A percentile compares a stretch with the other conserved stretches of the same genome.
Evolutionary conservation across 2,329 filamentous ascomycete genomes (phyloP).

Genomic region (Paracamarosporium sp.): DNA sequence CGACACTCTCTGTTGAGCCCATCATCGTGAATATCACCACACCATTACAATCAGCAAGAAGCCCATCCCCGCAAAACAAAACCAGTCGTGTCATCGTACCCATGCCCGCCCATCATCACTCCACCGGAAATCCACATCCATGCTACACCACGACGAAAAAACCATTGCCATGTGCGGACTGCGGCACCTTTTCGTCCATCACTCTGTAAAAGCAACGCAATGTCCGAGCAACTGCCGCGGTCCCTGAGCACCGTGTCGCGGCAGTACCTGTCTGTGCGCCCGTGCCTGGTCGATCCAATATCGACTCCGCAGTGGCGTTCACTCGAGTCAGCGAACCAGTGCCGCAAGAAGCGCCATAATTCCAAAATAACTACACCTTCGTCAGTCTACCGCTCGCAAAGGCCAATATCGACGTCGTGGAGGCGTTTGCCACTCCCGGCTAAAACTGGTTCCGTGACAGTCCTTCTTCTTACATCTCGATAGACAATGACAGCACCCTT

Average conservation of each 20-base stretch:
- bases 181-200: too few relatives aligned
- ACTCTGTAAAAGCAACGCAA: too few relatives aligned
- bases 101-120: neutral
- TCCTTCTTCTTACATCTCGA: neutral
- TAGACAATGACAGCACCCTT: neutral
- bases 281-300: conserved; percentile 18
- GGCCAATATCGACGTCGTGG: neutral
- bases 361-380: conserved; percentile 47
- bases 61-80: conserved; percentile 4
- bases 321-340: conserved; percentile 38
- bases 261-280: conserved; percentile 13
- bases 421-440: conserved; percentile 7
- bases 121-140: conserved; percentile 2
- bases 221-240: neutral
- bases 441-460: conserved; percentile 14
- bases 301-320: conserved; percentile 18
- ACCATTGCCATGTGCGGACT: neutral
- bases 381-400: conserved; percentile 32
- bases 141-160: neutral
- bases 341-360: conserved; percentile 50
- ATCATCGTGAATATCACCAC: conserved; percentile 9
- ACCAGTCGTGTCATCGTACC: neutral
- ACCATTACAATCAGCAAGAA: conserved; percentile 4
- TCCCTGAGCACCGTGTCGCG: neutral
- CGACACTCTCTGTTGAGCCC: conserved; percentile 7